These are phyloP conservation scores for Terfezia claveryi DNA, from an alignment of 495 filamentous ascomycete genomes.

Conservation along the genomic window DNA sequence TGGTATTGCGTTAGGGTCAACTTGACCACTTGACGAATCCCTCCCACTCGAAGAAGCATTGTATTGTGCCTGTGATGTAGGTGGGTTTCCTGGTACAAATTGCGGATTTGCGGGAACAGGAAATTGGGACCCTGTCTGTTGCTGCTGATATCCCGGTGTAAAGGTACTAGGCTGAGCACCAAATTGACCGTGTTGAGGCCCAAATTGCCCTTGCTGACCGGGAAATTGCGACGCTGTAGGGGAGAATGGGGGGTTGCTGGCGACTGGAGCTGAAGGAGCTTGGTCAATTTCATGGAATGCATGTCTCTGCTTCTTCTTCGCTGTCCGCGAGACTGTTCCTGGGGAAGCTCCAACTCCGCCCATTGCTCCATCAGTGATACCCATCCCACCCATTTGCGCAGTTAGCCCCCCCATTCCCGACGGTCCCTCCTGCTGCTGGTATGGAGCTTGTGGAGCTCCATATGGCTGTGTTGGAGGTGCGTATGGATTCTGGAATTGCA, in stretches of 20 bases:
- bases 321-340: constrained; percentile 26
- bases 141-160: constrained; percentile 31
- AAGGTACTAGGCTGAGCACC: constrained; percentile 22
- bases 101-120: constrained; percentile 36
- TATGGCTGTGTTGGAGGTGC: constrained; percentile 18
- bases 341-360: constrained; percentile 21
- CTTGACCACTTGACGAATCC: constrained; percentile 40
- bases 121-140: constrained; percentile 28
- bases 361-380: constrained; percentile 41
- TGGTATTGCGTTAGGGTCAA: constrained; percentile 85
- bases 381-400: constrained; percentile 72
- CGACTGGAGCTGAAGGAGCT: constrained; percentile 30
- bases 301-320: constrained; percentile 82
- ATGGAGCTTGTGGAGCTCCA: constrained; percentile 21
- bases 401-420: constrained; percentile 37
- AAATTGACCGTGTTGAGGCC: constrained; percentile 18
- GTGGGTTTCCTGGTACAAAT: constrained; percentile 34
- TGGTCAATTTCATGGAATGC: constrained; percentile 79
- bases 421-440: constrained; percentile 13
- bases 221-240: constrained; percentile 32
- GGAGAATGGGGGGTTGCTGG: constrained; percentile 47
- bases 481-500: constrained; percentile 17
- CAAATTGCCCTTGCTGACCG: constrained; percentile 24
- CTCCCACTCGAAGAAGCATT: constrained; percentile 20
- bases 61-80: constrained; percentile 35